Base-by-base conservation (phyloP, 2,329 filamentous ascomycete genomes). In the Eurotiales sp. region DNA sequence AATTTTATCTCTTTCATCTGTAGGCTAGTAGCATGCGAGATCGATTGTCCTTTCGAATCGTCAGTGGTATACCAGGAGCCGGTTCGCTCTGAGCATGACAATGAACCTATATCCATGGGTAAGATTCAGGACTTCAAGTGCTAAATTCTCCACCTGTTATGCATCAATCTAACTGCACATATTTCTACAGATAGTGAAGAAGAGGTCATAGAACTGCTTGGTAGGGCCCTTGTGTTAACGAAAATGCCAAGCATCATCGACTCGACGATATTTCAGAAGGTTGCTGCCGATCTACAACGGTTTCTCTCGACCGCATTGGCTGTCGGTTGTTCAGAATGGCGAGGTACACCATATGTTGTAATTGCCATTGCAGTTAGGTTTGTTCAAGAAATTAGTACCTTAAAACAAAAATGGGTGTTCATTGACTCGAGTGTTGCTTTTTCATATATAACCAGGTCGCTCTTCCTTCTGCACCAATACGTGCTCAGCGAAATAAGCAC, bases 391-490 rank as follows among this genome's bases (percentile, higher is more conserved):
- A n/a, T 17, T 23, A 21, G 11, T 21, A 14, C 40, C 8, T 7
- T 27, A 2, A 27, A n/a, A 42, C 15, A 10, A 14, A n/a, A 1
- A 19, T 23, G 19, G n/a, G 21, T 1, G 17, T 4, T 14, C 10
- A 11, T 32, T 19, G 6, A 34, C 4, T 8, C 11, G 7, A 17
- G 8, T 21, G 7, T 37, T 21, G 25, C 25, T n/a, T 36, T 6
- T 44, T 44, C 8, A 22, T 23, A 12, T 45, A 4, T 6, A 22
- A 17, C 8, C 44, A 46, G 44, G 34, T 46, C 44, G 2, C 21
- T 46, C 12, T 46, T 46, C 19, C n/a, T 46, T 15, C 44, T 46
- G 8, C 44, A 46, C 19, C 21, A 46, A 19, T 22, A 46, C 32
- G 27, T 46, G 12, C 29, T 46, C 19, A 7, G n/a, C 4, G 21